Evolutionary conservation across 352 stramenopile genomes (phyloP), one percentile per base, ranked within the genome.

Genomic region (Phytophthora parvispora): DNA sequence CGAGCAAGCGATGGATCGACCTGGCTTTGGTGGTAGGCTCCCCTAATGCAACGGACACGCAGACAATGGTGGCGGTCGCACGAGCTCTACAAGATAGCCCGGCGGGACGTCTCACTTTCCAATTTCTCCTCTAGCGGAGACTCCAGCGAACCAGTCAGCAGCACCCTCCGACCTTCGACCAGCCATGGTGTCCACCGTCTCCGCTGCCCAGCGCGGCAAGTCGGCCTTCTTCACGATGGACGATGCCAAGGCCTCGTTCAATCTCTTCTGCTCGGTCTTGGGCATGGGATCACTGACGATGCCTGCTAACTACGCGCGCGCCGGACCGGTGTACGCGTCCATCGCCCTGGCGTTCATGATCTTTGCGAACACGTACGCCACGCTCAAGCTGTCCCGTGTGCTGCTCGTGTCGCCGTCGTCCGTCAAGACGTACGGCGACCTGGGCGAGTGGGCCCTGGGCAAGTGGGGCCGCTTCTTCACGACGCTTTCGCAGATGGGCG

Each of bases 231-330:
- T 87, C 60, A 87, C 79, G 16, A 60, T 77, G n/a, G 79, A 87
- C 38, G 79, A 87, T 25, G 72, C 68, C 54, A 86, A 86, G 64
- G 78, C 67, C 49, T 76, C 74, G 32, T 81, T 81, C 69, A 81
- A 78, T 59, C 74, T 81, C 67, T 81, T 81, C 62, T 78, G 70
- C 45, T 78, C 54, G 45, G 69, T 81, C 27, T 84, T 64, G 29
- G 81, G 81, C 12, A 82, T 90, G 55, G 81, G 81, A 22, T 83
- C 81, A 16, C 76, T 90, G n/a, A 66, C 74, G 22, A 87, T 90
- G 73, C 79, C 81, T 4, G 58, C 69, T 42, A 90, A 88, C 49
- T 90, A 81, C 31, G 75, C 82, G 3, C 82, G 82, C 18, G 78
- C 81, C 22, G 81, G 81, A 10, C 78, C 81, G 6, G 36, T 74